Percentiles rank a stretch among this genome's conserved stretches.
These are phyloP conservation scores for Cadophora malorum DNA, from an alignment of 2,329 filamentous ascomycete genomes.

Conservation along the genomic window DNA sequence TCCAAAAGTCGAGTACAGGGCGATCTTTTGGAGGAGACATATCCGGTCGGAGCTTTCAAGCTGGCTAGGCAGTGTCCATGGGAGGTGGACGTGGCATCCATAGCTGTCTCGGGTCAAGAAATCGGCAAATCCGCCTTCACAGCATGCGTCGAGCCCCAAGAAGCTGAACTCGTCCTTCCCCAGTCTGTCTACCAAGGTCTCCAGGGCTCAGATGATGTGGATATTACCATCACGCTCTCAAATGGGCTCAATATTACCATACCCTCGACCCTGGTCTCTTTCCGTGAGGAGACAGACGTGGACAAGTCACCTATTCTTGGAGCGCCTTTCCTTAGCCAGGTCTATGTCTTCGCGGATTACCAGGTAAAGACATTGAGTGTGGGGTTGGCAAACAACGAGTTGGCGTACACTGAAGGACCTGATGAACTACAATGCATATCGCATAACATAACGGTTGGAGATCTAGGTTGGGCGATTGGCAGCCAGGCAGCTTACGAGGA, in stretches of 20 bases:
- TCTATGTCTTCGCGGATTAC: constrained; percentile 26
- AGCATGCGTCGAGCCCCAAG: constrained; percentile 26
- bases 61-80: constrained; percentile 23
- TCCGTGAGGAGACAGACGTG: constrained; percentile 11
- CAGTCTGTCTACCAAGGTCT: background rate
- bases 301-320: constrained; percentile 26
- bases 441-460: constrained; percentile 16
- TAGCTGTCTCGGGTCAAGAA: constrained; percentile 1
- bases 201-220: background rate
- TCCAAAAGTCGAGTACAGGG: constrained; percentile 20
- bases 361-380: constrained; percentile 24
- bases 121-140: constrained; percentile 16
- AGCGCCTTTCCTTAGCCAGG: constrained; percentile 28
- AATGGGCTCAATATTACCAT: constrained; percentile 18
- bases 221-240: constrained; percentile 19
- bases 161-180: constrained; percentile 19
- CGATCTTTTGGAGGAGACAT: constrained; percentile 19
- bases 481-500: constrained; percentile 15
- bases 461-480: constrained; percentile 25
- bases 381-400: constrained; percentile 25
- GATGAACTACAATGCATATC: constrained; percentile 25
- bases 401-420: constrained; percentile 5
- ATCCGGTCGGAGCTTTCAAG: constrained; percentile 18
- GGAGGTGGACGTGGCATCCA: constrained; percentile 21
- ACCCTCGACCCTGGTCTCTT: constrained; percentile 16